Evolutionary conservation across 306 rosid species (phyloP).

Genomic region (Crotalaria pallida): DNA sequence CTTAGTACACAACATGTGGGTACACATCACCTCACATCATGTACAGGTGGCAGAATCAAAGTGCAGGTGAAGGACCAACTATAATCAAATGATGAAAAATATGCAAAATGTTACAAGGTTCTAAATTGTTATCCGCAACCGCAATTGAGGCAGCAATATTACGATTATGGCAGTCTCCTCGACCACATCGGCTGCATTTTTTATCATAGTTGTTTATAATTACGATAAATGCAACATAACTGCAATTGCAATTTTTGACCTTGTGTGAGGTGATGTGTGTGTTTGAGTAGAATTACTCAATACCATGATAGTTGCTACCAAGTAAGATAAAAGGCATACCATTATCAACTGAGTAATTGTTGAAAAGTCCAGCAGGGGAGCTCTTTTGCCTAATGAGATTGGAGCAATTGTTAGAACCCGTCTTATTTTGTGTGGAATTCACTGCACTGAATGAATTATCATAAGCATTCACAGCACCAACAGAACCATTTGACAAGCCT

Average conservation of each 20-base stretch:
- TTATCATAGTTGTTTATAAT: too few relatives aligned
- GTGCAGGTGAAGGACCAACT: neutral
- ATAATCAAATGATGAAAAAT: neutral
- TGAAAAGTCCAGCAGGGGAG: conserved; percentile 67
- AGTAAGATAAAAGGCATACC: conserved; percentile 35
- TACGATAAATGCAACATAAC: too few relatives aligned
- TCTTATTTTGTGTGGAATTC: conserved; percentile 33
- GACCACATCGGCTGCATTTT: too few relatives aligned
- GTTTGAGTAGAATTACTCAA: neutral
- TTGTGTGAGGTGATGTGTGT: neutral
- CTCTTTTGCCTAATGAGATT: conserved; percentile 62
- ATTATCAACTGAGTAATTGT: conserved; percentile 35
- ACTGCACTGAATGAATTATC: conserved; percentile 34
- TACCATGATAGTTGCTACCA: neutral
- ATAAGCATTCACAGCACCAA: conserved; percentile 17
- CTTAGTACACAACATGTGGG: neutral
- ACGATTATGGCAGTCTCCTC: too few relatives aligned
- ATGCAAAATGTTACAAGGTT: neutral
- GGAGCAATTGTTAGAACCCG: conserved; percentile 33
- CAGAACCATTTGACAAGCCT: conserved; percentile 15
- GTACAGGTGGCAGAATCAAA: neutral
- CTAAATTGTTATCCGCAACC: too few relatives aligned
- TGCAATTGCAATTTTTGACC: too few relatives aligned
- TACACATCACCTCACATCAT: neutral
- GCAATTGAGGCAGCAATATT: too few relatives aligned